phyloP scores from a whole-genome alignment of 176 grass and related monocot genomes.

The Canna indica region DNA sequence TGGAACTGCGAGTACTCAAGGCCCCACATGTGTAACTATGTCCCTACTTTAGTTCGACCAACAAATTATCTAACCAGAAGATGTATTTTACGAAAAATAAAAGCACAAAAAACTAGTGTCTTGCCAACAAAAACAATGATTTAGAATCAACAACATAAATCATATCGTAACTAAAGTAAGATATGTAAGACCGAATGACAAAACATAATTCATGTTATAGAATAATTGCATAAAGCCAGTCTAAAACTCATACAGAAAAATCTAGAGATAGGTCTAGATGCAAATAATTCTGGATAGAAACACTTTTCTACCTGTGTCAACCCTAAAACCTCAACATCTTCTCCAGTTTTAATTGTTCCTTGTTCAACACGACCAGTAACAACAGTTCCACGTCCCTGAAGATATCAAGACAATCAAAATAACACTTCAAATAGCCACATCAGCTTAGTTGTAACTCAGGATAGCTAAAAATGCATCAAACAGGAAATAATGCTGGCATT shows the following conservation, averaged over 20 bases:
- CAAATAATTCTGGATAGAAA: too few species aligned
- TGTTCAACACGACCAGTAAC: conserved; percentile 92
- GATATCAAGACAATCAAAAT: too few species aligned
- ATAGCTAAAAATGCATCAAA: too few species aligned
- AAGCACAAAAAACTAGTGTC: background rate
- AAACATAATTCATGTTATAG: background rate
- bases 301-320: conserved; percentile 24
- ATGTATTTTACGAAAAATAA: background rate
- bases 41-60: background rate
- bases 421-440: too few species aligned
- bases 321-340: conserved; percentile 90
- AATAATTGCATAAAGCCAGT: background rate
- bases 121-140: background rate
- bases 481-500: too few species aligned
- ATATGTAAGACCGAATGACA: background rate
- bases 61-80: background rate
- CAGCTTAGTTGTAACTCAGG: too few species aligned
- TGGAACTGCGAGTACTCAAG: too few species aligned
- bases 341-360: conserved; percentile 91
- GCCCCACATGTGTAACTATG: background rate
- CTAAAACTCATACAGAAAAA: too few species aligned
- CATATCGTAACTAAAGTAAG: background rate
- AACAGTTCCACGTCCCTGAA: conserved; percentile 96
- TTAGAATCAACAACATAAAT: background rate
- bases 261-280: too few species aligned